Percentiles rank a stretch among this genome's conserved stretches.
Evolutionary conservation across 345 rosid genomes (phyloP).

Genomic region (Carallia pectinifolia): DNA sequence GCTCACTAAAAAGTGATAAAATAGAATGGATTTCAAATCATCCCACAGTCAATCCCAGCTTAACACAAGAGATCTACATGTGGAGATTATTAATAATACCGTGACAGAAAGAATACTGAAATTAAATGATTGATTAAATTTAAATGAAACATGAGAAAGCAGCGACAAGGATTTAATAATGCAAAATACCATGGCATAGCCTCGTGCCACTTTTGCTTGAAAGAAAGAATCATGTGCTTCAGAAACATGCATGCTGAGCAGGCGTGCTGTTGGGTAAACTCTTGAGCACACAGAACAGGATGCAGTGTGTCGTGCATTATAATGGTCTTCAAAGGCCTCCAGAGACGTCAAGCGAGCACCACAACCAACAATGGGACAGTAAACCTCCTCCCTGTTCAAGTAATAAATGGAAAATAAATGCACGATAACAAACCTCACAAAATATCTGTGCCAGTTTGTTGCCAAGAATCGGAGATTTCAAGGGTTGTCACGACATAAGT

Average conservation of each 20-base stretch:
- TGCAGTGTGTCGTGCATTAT: conserved; percentile 76
- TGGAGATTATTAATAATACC: no score
- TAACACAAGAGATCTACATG: no score
- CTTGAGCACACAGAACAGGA: conserved; percentile 89
- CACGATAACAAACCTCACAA: background rate
- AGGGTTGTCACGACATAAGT: background rate
- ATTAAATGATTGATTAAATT: background rate
- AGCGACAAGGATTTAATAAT: background rate
- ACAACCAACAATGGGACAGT: conserved; percentile 85
- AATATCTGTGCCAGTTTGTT: background rate
- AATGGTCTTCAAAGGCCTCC: conserved; percentile 87
- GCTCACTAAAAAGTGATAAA: no score
- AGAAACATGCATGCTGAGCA: conserved; percentile 81
- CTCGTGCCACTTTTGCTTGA: conserved; percentile 90
- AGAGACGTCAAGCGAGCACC: conserved; percentile 55
- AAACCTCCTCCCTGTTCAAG: conserved; percentile 56
- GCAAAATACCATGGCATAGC: conserved; percentile 69
- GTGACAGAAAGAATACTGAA: no score
- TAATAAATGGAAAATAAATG: background rate
- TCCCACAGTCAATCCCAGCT: no score
- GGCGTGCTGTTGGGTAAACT: conserved; percentile 78
- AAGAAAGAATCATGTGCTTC: conserved; percentile 96
- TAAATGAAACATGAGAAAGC: background rate
- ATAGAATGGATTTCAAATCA: no score
- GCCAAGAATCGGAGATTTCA: background rate